These are phyloP conservation scores for Paramecium octaurelia DNA, from an alignment of 73 alveolate species.

Conservation along the genomic window DNA sequence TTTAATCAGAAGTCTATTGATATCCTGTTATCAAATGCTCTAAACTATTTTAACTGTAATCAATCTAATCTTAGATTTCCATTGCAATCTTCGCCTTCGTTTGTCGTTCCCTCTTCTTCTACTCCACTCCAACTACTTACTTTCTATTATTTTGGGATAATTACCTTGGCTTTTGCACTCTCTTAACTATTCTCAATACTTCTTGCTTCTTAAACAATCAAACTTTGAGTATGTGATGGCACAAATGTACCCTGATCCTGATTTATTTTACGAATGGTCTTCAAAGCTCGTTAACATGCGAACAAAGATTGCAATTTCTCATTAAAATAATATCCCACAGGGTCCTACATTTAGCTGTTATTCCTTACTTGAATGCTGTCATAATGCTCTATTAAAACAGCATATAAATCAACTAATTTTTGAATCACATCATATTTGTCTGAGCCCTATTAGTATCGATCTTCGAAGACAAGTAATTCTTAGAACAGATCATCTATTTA, in stretches of 20 bases:
- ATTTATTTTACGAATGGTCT: not conserved
- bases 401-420: not conserved
- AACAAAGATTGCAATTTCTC: not conserved
- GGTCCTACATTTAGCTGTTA: not conserved
- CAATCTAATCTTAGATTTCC: not conserved
- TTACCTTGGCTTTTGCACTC: not conserved
- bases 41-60: not conserved
- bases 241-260: not conserved
- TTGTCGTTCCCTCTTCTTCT: not conserved
- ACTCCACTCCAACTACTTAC: not conserved
- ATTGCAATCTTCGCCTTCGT: not conserved
- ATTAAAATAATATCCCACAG: not conserved
- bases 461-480: not conserved
- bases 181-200: not conserved
- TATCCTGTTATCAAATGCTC: not conserved
- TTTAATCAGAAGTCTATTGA: not conserved
- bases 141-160: not conserved
- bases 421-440: not conserved
- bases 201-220: not conserved
- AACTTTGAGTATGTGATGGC: not conserved
- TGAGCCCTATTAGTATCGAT: not conserved
- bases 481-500: not conserved
- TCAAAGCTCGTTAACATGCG: not conserved
- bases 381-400: not conserved
- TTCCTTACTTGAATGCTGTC: not conserved